These are phyloP conservation scores for Hanseniaspora vineae DNA, from an alignment of 805 yeast genomes.

Conservation along the genomic window DNA sequence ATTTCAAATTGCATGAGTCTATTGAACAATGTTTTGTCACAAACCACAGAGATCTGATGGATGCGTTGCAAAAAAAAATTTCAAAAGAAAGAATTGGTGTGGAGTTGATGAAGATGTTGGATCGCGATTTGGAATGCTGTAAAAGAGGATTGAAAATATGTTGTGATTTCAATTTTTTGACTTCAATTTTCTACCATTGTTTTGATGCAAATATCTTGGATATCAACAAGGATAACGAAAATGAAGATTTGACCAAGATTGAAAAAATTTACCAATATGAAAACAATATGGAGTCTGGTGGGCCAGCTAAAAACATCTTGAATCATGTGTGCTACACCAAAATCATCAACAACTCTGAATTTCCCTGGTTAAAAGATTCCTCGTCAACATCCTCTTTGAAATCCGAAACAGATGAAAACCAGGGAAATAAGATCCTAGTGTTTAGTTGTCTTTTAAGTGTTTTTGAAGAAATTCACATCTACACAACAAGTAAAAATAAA, in stretches of 20 bases:
- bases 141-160: not conserved
- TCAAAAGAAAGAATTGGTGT: constrained; percentile 84
- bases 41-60: constrained; percentile 51
- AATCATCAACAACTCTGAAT: not conserved
- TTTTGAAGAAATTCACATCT: not conserved
- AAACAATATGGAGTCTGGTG: not conserved
- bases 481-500: not conserved
- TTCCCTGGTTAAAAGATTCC: not conserved
- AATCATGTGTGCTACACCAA: not conserved
- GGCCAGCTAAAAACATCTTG: not conserved
- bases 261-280: not conserved
- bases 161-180: not conserved
- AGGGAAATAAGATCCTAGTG: not conserved
- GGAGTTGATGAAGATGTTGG: constrained; percentile 64
- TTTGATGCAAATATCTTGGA: not conserved
- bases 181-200: not conserved
- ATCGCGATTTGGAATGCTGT: not conserved
- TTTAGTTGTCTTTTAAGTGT: not conserved
- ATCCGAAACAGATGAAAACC: not conserved
- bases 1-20: constrained; percentile 46
- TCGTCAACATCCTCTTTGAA: no score
- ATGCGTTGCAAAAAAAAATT: constrained; percentile 55
- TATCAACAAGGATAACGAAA: not conserved
- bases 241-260: not conserved
- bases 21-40: constrained; percentile 27